These are phyloP conservation scores for Plasmodium sp. DNA, from an alignment of 169 alveolate genomes.

Conservation along the genomic window DNA sequence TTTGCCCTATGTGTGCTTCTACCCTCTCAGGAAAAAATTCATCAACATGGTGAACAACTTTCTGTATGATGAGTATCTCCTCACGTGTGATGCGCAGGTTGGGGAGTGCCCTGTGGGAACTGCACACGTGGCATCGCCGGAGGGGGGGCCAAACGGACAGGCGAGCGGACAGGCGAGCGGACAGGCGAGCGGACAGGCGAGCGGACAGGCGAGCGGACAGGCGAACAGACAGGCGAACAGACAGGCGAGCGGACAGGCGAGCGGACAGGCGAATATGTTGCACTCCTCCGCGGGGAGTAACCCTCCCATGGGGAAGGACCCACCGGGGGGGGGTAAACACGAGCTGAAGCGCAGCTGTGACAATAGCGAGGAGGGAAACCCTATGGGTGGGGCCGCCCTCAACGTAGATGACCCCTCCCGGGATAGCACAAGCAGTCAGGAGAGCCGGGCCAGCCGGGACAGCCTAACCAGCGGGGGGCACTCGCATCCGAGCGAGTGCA, in stretches of 20 bases:
- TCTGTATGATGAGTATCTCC: slow-evolving; percentile 36
- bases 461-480: background rate
- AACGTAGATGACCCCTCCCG: slow-evolving; percentile 13
- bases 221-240: background rate
- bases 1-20: slow-evolving; percentile 62
- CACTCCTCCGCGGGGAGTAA: background rate
- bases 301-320: background rate
- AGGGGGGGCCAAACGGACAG: background rate
- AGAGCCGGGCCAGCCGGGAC: background rate
- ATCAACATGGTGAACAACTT: slow-evolving; percentile 40
- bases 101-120: background rate
- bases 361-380: background rate
- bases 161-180: background rate
- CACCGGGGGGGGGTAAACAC: background rate
- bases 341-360: background rate
- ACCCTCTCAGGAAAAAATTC: slow-evolving; percentile 60
- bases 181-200: background rate
- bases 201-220: background rate
- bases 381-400: background rate
- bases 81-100: background rate
- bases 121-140: background rate
- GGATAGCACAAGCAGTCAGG: slow-evolving; percentile 39
- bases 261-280: background rate
- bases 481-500: slow-evolving; percentile 33
- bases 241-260: background rate